Evolutionary conservation across 2,329 filamentous ascomycete species (phyloP).

Genomic region (Diaporthe eres): DNA sequence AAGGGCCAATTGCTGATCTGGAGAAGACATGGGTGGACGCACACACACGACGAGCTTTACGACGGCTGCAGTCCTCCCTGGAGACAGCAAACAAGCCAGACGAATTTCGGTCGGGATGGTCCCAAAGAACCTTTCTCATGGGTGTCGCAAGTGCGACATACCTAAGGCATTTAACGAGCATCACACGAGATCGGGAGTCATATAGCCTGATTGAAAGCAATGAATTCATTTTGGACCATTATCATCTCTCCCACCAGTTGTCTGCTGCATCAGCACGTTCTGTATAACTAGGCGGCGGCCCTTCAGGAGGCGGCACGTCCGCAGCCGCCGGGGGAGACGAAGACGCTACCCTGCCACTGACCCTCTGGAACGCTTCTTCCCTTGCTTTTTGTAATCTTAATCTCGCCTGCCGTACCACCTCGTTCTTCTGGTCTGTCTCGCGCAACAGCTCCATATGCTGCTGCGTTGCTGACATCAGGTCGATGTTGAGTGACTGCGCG

Average conservation of each 20-base stretch:
- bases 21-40: neutral
- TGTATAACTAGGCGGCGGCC: conserved; percentile 30
- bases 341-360: conserved; percentile 7
- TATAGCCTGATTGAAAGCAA: neutral
- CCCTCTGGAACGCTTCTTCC: conserved; percentile 57
- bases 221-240: neutral
- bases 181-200: neutral
- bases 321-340: neutral
- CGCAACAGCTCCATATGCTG: conserved; percentile 49
- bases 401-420: conserved; percentile 52
- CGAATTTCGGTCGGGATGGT: neutral
- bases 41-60: neutral
- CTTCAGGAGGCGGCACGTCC: conserved; percentile 13
- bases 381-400: conserved; percentile 60
- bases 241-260: conserved; percentile 25
- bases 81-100: neutral
- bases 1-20: neutral
- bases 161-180: neutral
- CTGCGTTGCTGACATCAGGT: conserved; percentile 51
- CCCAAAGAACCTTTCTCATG: neutral
- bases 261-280: conserved; percentile 10
- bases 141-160: neutral
- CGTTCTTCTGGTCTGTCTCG: conserved; percentile 51
- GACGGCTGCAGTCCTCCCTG: neutral
- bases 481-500: conserved; percentile 49